A percentile compares a stretch with the other conserved stretches of the same genome.
Evolutionary conservation across 2,329 filamentous ascomycete genomes (phyloP).

Genomic region (Alternaria tenuissima): DNA sequence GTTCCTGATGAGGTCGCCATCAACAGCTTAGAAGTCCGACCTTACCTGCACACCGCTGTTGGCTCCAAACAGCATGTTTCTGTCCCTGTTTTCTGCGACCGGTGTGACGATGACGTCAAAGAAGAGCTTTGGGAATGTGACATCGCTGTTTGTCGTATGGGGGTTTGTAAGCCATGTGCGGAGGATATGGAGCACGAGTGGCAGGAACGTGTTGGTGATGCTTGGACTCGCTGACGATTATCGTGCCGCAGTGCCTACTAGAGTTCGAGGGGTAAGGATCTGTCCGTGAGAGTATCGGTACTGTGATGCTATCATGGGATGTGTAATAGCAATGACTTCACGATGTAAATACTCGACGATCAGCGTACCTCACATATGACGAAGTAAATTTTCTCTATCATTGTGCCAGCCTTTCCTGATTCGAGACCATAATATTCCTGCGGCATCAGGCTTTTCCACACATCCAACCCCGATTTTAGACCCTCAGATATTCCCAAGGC

Average conservation of each 20-base stretch:
- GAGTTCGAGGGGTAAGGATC: not conserved
- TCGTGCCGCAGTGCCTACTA: not conserved
- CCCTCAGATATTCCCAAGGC: not conserved
- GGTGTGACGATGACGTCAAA: conserved; percentile 23
- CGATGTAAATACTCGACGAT: not conserved
- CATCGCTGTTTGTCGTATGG: conserved; percentile 27
- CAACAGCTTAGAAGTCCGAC: conserved; percentile 27
- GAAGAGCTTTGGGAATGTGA: conserved; percentile 33
- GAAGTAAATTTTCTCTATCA: not conserved
- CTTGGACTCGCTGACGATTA: not conserved
- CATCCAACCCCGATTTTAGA: not conserved
- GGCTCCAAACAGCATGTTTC: conserved; percentile 27
- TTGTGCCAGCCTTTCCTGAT: not conserved
- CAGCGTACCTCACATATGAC: not conserved
- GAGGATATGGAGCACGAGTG: conserved; percentile 28
- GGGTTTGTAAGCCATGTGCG: conserved; percentile 29
- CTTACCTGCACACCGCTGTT: conserved; percentile 20
- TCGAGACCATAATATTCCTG: not conserved
- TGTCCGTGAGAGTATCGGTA: not conserved
- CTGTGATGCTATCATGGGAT: not conserved
- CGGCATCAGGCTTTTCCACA: not conserved
- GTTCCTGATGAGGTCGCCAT: conserved; percentile 26
- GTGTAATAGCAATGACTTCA: not conserved
- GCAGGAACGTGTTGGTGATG: conserved; percentile 17
- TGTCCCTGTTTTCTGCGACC: conserved; percentile 30